Base-by-base conservation (phyloP, 192 early-diverging fungal genomes). In the Phlyctochytrium planicorne region DNA sequence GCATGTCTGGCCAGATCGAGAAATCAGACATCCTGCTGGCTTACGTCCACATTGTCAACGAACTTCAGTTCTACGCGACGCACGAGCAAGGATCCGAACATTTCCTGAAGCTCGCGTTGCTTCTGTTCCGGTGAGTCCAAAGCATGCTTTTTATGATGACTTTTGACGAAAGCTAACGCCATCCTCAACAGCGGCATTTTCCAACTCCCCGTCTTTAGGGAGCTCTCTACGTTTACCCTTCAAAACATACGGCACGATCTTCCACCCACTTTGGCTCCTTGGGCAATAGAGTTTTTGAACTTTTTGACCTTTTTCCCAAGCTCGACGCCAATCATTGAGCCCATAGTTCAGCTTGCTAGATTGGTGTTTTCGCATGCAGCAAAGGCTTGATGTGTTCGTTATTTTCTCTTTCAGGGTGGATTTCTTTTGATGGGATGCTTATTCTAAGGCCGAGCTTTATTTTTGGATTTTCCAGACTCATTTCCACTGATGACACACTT, bases 41-140 rank as follows among this genome's bases (percentile, higher is more conserved):
- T 50, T 92, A 89, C 65, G 69, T 80, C 30, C 90, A 89, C 66
- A 84, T 92, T 59, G 86, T 91, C 1, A 89, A 92, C 73, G 85
- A 92, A 66, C 72, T 92, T 20, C 81, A 90, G 30, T 87, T 89
- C 50, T 90, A 85, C 74, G 86, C 85, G n/a, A 91, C 91, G 0
- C 84, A 88, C 36, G 89, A 91, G 62, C 79, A 86, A 34, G 88
- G 86, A 12, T 80, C 87, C 0, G 88, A 91, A 52, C 83, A 81
- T 63, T 92, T 85, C 75, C 76, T 90, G 34, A 82, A 89, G 53
- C 64, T 91, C 30, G 89, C 89, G 0, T 79, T 78, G 27, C 59
- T 92, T 16, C 63, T 92, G 20, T 92, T 92, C 63, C 82, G 76
- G 84, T 89, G 16, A 30, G 30, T 63, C 31, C 24, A 36, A 12